Conservation (phyloP, 768 basidiomycete genomes). For the Xerocomus potaroensis region DNA sequence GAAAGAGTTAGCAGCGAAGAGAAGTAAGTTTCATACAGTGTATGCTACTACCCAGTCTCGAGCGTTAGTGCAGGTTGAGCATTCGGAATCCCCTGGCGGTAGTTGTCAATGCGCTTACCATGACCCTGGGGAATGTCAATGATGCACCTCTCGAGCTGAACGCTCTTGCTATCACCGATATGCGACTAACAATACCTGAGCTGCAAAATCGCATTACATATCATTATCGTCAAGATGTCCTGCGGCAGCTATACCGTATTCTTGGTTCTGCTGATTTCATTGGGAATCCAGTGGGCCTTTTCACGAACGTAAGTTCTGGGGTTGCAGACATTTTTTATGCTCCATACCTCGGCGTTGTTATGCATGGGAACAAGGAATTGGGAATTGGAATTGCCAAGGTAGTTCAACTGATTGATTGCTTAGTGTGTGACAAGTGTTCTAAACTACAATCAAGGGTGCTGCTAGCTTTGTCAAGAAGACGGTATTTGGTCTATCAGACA, state of each 20-base stretch:
- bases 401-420: not conserved
- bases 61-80: conserved; percentile 46
- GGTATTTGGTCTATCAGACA: conserved; percentile 93
- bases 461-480: conserved; percentile 99
- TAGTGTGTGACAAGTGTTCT: conserved; percentile 1
- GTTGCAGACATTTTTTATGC: conserved; percentile 99
- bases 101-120: conserved; percentile 89
- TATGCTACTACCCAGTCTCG: not conserved
- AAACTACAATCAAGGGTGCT: conserved; percentile 62
- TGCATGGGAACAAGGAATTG: conserved; percentile 92
- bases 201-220: conserved; percentile 80
- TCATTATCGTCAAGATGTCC: conserved; percentile 91
- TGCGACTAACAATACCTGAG: conserved; percentile 82
- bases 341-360: conserved; percentile 93
- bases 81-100: conserved; percentile 90
- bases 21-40: conserved; percentile 55
- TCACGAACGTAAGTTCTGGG: conserved; percentile 97
- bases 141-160: conserved; percentile 94
- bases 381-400: conserved; percentile 95
- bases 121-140: conserved; percentile 96
- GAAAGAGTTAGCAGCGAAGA: conserved; percentile 91
- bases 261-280: conserved; percentile 98
- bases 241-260: conserved; percentile 92
- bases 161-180: conserved; percentile 90
- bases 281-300: conserved; percentile 93